These are phyloP conservation scores for Termitomyces sp. DNA, from an alignment of 768 basidiomycete species.

Conservation along the genomic window DNA sequence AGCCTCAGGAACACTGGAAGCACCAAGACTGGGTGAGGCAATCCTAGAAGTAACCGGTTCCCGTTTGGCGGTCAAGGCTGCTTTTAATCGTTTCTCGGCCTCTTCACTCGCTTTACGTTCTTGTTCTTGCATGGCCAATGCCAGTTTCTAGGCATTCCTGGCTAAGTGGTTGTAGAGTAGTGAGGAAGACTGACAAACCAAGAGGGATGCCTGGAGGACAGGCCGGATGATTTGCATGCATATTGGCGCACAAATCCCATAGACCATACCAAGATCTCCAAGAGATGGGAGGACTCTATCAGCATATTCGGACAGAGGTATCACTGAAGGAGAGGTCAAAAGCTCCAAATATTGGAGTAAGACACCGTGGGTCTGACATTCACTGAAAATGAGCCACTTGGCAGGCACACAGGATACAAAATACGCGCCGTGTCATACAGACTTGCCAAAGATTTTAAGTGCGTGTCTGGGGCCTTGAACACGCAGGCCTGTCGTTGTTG, in stretches of 20 bases:
- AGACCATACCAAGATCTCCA: conserved; percentile 63
- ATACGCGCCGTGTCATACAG: conserved; percentile 82
- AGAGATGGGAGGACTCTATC: conserved; percentile 71
- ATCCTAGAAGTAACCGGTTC: conserved; percentile 61
- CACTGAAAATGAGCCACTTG: conserved; percentile 10
- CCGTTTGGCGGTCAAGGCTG: conserved; percentile 71
- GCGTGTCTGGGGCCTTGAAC: conserved; percentile 63
- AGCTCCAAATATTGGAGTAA: conserved; percentile 90
- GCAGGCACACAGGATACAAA: neutral
- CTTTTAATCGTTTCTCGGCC: conserved; percentile 77
- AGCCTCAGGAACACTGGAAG: conserved; percentile 20
- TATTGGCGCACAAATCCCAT: conserved; percentile 77
- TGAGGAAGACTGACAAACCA: conserved; percentile 36
- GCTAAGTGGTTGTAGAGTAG: neutral
- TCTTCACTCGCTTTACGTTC: conserved; percentile 67
- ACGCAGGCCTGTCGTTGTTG: conserved; percentile 87
- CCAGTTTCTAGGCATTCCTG: conserved; percentile 39
- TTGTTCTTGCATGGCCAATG: conserved; percentile 61
- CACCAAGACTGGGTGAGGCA: conserved; percentile 50
- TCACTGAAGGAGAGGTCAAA: conserved; percentile 64
- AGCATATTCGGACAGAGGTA: conserved; percentile 69
- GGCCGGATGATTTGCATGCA: conserved; percentile 95
- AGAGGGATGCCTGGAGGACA: conserved; percentile 55
- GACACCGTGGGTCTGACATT: conserved; percentile 77
- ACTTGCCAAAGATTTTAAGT: conserved; percentile 81